Evolutionary conservation across 2,329 filamentous ascomycete species (phyloP).

Genomic region (Scedosporium aurantiacum): DNA sequence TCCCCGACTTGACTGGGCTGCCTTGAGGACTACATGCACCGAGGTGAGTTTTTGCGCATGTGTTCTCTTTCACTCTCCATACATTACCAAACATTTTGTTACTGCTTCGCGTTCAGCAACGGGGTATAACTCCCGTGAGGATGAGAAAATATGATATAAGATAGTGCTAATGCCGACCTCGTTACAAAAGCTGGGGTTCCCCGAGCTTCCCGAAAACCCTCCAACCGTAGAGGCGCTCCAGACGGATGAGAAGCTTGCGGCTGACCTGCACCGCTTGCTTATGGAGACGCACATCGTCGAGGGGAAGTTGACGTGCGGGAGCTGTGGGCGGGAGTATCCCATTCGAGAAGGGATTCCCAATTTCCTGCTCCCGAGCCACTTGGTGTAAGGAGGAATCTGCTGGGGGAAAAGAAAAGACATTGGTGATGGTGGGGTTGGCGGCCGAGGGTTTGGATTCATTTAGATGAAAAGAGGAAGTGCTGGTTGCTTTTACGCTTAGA

Average conservation of each 20-base stretch:
- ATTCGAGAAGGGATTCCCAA: constrained; percentile 96
- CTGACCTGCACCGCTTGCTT: constrained; percentile 69
- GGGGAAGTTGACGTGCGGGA: constrained; percentile 80
- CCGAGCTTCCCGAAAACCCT: constrained; percentile 53
- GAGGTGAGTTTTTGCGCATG: constrained; percentile 51
- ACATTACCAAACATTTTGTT: background rate
- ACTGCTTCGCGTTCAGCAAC: background rate
- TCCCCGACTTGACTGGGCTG: constrained; percentile 79
- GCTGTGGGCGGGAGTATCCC: constrained; percentile 87
- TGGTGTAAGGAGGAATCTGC: constrained; percentile 43
- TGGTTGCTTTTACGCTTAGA: background rate
- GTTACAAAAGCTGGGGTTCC: constrained; percentile 61
- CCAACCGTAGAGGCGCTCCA: constrained; percentile 52
- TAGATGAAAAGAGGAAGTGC: background rate
- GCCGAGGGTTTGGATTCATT: too few relatives aligned
- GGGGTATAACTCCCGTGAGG: background rate
- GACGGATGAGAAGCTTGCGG: constrained; percentile 57
- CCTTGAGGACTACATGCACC: constrained; percentile 59
- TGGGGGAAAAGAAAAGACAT: background rate
- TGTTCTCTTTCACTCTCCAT: background rate
- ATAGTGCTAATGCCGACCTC: too few relatives aligned
- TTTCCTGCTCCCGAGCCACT: constrained; percentile 84
- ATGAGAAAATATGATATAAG: too few relatives aligned
- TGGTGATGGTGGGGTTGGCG: too few relatives aligned
- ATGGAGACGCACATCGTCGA: constrained; percentile 84